phyloP scores from a whole-genome alignment of 768 basidiomycete species.

The Lactarius evosmus region DNA sequence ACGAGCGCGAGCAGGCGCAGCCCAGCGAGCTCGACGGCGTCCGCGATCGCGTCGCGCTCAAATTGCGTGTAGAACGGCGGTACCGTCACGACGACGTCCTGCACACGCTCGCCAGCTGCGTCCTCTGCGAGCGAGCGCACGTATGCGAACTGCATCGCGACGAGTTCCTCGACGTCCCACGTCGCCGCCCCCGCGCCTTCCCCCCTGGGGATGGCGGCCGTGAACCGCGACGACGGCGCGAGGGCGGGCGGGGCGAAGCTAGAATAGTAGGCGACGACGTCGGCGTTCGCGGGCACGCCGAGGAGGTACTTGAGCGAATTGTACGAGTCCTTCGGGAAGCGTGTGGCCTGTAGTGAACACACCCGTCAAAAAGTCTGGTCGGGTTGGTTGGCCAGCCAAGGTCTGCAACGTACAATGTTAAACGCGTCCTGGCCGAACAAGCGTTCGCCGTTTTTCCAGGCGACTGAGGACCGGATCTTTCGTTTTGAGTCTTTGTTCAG shows the following conservation, averaged over 20 bases:
- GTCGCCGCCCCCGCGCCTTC: slow-evolving; percentile 46
- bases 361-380: neutral
- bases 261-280: slow-evolving; percentile 34
- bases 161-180: slow-evolving; percentile 86
- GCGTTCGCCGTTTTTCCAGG: slow-evolving; percentile 88
- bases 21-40: slow-evolving; percentile 90
- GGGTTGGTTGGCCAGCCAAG: neutral
- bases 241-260: slow-evolving; percentile 53
- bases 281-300: slow-evolving; percentile 53
- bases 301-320: slow-evolving; percentile 81
- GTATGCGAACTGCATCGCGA: slow-evolving; percentile 92
- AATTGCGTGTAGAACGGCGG: slow-evolving; percentile 88
- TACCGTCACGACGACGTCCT: slow-evolving; percentile 84
- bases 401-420: slow-evolving; percentile 62
- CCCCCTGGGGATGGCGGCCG: slow-evolving; percentile 40
- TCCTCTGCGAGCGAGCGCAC: slow-evolving; percentile 84
- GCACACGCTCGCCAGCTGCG: slow-evolving; percentile 69
- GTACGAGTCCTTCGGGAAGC: slow-evolving; percentile 88
- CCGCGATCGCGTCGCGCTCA: slow-evolving; percentile 87
- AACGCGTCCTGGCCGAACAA: slow-evolving; percentile 88
- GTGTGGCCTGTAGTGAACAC: slow-evolving; percentile 63
- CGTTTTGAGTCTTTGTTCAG: slow-evolving; percentile 96
- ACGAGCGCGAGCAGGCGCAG: slow-evolving; percentile 79
- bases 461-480: slow-evolving; percentile 87
- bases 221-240: slow-evolving; percentile 58